Base-by-base conservation (phyloP, 108 stramenopile genomes). In the Seminavis robusta region DNA sequence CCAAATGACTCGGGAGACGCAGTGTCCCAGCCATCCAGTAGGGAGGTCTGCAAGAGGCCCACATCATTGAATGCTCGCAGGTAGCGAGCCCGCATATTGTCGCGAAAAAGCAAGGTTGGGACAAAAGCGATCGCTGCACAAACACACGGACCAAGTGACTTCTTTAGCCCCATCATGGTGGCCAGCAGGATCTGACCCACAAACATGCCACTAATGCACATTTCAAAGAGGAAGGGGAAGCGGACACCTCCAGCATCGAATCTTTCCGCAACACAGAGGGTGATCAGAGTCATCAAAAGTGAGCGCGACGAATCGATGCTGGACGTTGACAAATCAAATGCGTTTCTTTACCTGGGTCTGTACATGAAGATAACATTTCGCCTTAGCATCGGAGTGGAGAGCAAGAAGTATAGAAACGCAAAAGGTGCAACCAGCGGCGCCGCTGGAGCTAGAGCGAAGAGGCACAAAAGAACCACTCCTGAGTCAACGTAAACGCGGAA, bases 401-500 rank as follows among this genome's bases (percentile, higher is more conserved):
- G 48, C 9, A 86, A 50, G 47, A 88, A 94, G 49, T 94, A 88
- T 9, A 83, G 30, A 21, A 88, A 73, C 21, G 81, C 73, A 17
- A 72, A 72, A n/a, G 80, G 78, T 23, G 83, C 74, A 37, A 94
- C 81, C 20, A 94, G 61, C 17, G 92, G 92, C 13, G 80, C 79
- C 37, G 84, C 79, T 9, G 87, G 85, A 31, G 82, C 81, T 42
- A 94, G 77, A 16, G 84, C 81, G 11, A 88, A 65, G 7, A 80
- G 52, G 48, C 84, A 88, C 31, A 94, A 41, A 46, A 94, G 73
- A 16, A 90, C 88, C 6, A 90, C 81, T 25, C 88, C 86, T 20
- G 79, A 71, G 57, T 94, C 92, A 25, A 94, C 78, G 63, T 88
- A 90, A 16, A 94, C 73, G 3, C 92, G 66, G 49, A 86, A 94